Evolutionary conservation across 2,329 filamentous ascomycete genomes (phyloP).

Genomic region (Stagonosporopsis chrysanthemi): DNA sequence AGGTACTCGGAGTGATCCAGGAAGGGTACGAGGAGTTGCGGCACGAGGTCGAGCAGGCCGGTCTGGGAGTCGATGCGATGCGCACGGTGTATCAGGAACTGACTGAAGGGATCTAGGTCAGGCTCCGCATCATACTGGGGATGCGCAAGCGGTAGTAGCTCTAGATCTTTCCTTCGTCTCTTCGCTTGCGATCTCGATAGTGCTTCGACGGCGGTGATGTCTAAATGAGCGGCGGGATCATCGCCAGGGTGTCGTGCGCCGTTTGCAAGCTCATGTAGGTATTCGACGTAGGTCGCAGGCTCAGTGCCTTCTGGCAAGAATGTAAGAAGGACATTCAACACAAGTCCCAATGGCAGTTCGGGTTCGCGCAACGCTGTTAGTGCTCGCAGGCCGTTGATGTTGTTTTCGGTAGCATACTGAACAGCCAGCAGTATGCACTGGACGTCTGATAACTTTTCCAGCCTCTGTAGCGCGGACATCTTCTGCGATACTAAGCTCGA

Average conservation of each 20-base stretch:
- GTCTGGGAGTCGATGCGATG: constrained; percentile 75
- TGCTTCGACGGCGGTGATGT: constrained; percentile 63
- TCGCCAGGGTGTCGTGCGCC: constrained; percentile 56
- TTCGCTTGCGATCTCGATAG: constrained; percentile 69
- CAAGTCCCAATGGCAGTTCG: constrained; percentile 68
- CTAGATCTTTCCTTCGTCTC: constrained; percentile 70
- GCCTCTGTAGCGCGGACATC: constrained; percentile 40
- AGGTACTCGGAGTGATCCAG: constrained; percentile 67
- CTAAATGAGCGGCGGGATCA: constrained; percentile 52
- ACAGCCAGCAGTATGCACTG: constrained; percentile 77
- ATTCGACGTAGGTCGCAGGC: constrained; percentile 67
- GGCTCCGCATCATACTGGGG: constrained; percentile 58
- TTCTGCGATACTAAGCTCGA: constrained; percentile 3
- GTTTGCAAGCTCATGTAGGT: constrained; percentile 66
- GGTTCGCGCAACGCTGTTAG: constrained; percentile 65
- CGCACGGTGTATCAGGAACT: constrained; percentile 73
- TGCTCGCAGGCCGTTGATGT: constrained; percentile 68
- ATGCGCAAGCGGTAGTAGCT: constrained; percentile 65
- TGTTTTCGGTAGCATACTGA: constrained; percentile 70
- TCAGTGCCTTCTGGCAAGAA: constrained; percentile 76
- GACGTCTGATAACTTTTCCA: constrained; percentile 63
- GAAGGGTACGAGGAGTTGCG: constrained; percentile 73
- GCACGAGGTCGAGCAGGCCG: constrained; percentile 73
- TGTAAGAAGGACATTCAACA: constrained; percentile 77
- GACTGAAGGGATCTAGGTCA: constrained; percentile 63